phyloP scores from a whole-genome alignment of 1,284 basidiomycete genomes.

The Fomes fomentarius region DNA sequence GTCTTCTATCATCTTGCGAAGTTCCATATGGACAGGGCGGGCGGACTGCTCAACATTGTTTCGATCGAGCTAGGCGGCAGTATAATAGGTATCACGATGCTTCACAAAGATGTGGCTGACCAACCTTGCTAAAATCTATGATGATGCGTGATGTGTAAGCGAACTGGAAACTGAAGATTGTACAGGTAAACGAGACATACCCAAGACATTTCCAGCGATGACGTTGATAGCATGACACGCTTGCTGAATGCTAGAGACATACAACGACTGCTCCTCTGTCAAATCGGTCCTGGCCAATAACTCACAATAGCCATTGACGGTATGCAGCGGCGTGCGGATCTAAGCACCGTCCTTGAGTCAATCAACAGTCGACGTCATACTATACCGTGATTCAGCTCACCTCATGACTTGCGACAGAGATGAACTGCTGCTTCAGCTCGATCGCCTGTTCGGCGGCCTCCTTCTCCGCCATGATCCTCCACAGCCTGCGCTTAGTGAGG shows the following conservation, averaged over 20 bases:
- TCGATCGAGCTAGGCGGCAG: conserved; percentile 29
- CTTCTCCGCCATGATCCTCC: conserved; percentile 38
- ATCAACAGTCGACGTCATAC: neutral
- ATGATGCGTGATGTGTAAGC: conserved; percentile 24
- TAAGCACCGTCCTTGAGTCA: too few species aligned
- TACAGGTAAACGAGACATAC: conserved; percentile 10
- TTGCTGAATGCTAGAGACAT: conserved; percentile 36
- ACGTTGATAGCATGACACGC: conserved; percentile 38
- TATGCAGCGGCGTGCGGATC: conserved; percentile 37
- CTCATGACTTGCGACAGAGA: conserved; percentile 36
- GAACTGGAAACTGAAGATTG: neutral
- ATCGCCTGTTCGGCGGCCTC: conserved; percentile 37
- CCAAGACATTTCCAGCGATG: conserved; percentile 36
- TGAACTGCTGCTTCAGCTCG: conserved; percentile 38
- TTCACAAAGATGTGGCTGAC: neutral
- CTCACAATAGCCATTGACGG: conserved; percentile 37
- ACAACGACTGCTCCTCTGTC: conserved; percentile 33
- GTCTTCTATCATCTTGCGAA: conserved; percentile 35
- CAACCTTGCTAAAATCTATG: conserved; percentile 35
- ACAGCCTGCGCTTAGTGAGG: conserved; percentile 32
- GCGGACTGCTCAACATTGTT: conserved; percentile 36
- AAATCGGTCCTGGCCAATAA: conserved; percentile 31
- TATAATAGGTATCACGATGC: neutral
- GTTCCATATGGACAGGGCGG: conserved; percentile 32
- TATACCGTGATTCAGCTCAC: conserved; percentile 8